Evolutionary conservation across 2,329 filamentous ascomycete genomes (phyloP), one percentile per base, ranked within the genome.

Genomic region (Xylaria sp.): DNA sequence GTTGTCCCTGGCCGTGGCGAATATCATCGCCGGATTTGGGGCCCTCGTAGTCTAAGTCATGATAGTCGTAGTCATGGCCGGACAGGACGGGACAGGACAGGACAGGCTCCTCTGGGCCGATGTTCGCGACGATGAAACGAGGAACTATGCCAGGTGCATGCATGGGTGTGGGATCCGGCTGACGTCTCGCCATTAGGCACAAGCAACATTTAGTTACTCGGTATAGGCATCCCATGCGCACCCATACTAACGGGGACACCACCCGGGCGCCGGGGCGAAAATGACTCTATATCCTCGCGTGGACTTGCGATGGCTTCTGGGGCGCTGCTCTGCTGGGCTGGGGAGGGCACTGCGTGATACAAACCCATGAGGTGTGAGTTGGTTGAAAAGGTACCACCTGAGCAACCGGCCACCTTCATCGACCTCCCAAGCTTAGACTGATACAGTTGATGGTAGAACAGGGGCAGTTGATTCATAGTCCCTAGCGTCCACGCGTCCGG

Each of bases 161-260:
- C 32, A 62, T 61, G 45, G 56, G 61, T 60, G 68, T 67, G 55
- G 30, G 53, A 68, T 65, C 65, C 61, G 61, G 53, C 57, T 68
- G 30, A 61, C 30, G 12, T 47, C 27, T 58, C 27, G 45, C 45
- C 42, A 19, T 53, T 5, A 24, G 45, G 12, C 32, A 45, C 45
- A 51, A 56, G 61, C 12, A 42, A 51, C 7, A 30, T 27, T 42
- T 39, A 27, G 4, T 27, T 27, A 27, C 47, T 67, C 51, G 53
- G 36, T 54, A 60, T 32, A 36, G 45, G 6, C 6, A 14, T 39
- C 48, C 3, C 21, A 19, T 19, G 14, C 8, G n/a, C 19, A 21
- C 4, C 3, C 19, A 8, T 50, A 27, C 47, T 11, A 53, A 27
- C 17, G 24, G 24, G 53, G 45, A 50, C 19, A 51, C 34, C n/a